Evolutionary conservation across 208 protist species (phyloP), one percentile per base, ranked within the genome.

Genomic region (Acanthamoeba triangularis): DNA sequence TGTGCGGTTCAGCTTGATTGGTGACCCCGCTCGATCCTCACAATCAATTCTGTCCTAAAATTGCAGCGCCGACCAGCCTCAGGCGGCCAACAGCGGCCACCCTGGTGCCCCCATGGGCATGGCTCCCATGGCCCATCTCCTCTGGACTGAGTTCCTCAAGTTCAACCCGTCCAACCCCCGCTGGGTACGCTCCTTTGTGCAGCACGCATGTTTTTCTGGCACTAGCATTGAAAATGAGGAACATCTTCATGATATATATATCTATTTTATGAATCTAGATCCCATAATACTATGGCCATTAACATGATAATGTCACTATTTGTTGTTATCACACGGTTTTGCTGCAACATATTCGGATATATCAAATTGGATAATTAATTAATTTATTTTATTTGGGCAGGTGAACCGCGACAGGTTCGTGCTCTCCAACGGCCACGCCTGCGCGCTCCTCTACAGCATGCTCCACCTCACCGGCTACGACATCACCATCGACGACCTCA

Each of bases 401-500:
- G 37, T 98, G 23, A 99, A 99, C 97, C 98, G 99, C 95, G 99
- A 99, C 97, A 98, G 99, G 93, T 99, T 99, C 96, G 98, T 99
- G 28, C 98, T 99, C 20, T 99, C 99, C 52, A 99, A 99, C 96
- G 99, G 99, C n/a, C 99, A 99, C 97, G 99, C 97, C 23, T 99
- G 98, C 95, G 97, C 99, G 30, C 98, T 99, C 37, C 98, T 99
- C 87, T 99, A 99, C 97, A 67, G 97, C 33, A 98, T 99, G 97
- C 98, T 99, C 33, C 99, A 99, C 97, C 97, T 99, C 7, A 95
- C 97, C 52, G 99, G 99, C 47, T 99, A 99, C 97, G 96, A 99
- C 72, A 61, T 99, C 13, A 96, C 97, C n/a, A 95, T 99, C 8
- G 99, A 99, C 16, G 99, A 99, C 94, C 97, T 99, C 16, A 99